A percentile compares a stretch with the other conserved stretches of the same genome.
phyloP scores from a whole-genome alignment of 1,139 yeast genomes.

The Magnusiomyces tetraspermus region DNA sequence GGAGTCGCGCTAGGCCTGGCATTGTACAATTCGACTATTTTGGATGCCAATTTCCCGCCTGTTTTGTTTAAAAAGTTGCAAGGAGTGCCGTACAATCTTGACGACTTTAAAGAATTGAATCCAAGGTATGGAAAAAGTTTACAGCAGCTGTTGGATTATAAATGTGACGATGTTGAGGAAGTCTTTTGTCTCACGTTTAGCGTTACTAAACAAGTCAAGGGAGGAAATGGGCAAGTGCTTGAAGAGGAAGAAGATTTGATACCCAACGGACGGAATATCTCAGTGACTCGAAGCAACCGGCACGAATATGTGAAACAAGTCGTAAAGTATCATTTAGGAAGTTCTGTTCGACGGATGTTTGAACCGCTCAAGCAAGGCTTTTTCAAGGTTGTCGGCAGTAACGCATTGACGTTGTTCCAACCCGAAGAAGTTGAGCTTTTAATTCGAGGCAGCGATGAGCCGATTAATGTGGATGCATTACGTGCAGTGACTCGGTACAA shows the following conservation, averaged over 20 bases:
- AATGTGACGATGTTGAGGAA: slow-evolving; percentile 38
- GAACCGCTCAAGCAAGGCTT: slow-evolving; percentile 61
- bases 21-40: slow-evolving; percentile 76
- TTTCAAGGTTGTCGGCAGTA: slow-evolving; percentile 65
- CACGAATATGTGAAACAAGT: slow-evolving; percentile 53
- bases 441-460: slow-evolving; percentile 66
- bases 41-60: slow-evolving; percentile 68
- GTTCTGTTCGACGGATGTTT: slow-evolving; percentile 46
- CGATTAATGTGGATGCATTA: slow-evolving; percentile 57
- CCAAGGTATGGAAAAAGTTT: slow-evolving; percentile 60
- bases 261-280: slow-evolving; percentile 43
- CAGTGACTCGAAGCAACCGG: slow-evolving; percentile 50
- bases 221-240: too few relatives aligned
- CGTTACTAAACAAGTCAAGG: slow-evolving; percentile 26
- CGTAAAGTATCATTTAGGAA: slow-evolving; percentile 49
- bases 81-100: slow-evolving; percentile 44
- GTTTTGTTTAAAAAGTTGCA: slow-evolving; percentile 69
- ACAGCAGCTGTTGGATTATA: slow-evolving; percentile 42
- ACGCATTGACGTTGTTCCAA: slow-evolving; percentile 65
- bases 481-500: slow-evolving; percentile 63
- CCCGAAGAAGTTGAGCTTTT: slow-evolving; percentile 74
- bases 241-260: slow-evolving; percentile 40
- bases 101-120: slow-evolving; percentile 56
- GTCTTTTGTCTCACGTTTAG: slow-evolving; percentile 43
- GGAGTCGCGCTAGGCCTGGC: slow-evolving; percentile 88